These are phyloP conservation scores for Guillardia theta DNA, from an alignment of 78 protist species.

Conservation along the genomic window DNA sequence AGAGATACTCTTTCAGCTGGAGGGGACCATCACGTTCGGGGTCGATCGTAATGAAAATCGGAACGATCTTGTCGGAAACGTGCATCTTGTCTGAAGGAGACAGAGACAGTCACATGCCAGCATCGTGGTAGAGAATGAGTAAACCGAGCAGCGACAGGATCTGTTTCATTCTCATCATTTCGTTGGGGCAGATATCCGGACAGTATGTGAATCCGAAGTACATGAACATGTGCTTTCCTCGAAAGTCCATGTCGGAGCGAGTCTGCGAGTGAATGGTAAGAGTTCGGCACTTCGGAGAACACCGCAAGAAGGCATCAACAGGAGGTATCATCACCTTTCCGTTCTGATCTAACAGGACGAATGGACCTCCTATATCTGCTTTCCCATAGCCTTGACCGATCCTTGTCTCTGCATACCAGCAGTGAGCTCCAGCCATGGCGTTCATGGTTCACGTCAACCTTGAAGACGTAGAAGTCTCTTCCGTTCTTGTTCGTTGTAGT, in stretches of 20 bases:
- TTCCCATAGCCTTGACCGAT: background rate
- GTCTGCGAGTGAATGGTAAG: background rate
- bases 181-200: conserved; percentile 43
- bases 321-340: background rate
- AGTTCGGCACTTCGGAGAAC: background rate
- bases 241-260: background rate
- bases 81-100: background rate
- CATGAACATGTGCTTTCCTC: conserved; percentile 26
- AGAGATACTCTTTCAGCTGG: conserved; percentile 1
- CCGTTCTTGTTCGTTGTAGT: too few species aligned
- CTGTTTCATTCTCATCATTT: background rate
- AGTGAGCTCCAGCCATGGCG: too few species aligned
- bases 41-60: conserved; percentile 26
- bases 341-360: background rate
- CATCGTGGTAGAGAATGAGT: background rate
- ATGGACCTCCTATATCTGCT: background rate
- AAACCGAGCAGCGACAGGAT: background rate
- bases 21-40: conserved; percentile 22
- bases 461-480: too few species aligned
- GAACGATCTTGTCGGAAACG: background rate
- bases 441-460: too few species aligned
- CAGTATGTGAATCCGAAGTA: conserved; percentile 46
- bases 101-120: background rate
- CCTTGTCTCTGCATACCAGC: background rate
- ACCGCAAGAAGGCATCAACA: background rate